phyloP scores from a whole-genome alignment of 2,329 filamentous ascomycete genomes.

The Anthostomella pinea region DNA sequence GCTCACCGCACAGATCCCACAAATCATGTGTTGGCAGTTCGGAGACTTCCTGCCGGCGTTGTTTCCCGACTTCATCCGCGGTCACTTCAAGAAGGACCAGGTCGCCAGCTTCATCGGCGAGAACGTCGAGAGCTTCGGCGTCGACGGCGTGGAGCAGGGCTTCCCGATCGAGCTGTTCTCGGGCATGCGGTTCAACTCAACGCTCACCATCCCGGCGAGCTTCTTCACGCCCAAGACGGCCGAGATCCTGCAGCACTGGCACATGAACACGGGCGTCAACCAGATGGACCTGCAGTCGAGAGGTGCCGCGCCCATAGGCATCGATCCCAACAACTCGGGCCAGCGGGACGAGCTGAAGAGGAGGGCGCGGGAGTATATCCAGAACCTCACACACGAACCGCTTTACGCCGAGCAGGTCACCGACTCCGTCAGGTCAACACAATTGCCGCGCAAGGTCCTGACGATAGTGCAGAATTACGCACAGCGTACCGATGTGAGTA shows the following conservation, averaged over 20 bases:
- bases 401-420: slow-evolving; percentile 50
- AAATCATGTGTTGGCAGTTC: slow-evolving; percentile 59
- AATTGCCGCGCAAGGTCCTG: slow-evolving; percentile 46
- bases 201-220: slow-evolving; percentile 47
- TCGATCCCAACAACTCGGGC: slow-evolving; percentile 41
- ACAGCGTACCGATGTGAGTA: slow-evolving; percentile 42
- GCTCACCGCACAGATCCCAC: slow-evolving; percentile 47
- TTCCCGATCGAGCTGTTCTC: slow-evolving; percentile 49
- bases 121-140: slow-evolving; percentile 45
- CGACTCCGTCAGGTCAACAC: slow-evolving; percentile 42
- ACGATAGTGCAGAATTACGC: slow-evolving; percentile 47
- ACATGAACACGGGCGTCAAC: slow-evolving; percentile 37
- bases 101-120: slow-evolving; percentile 47
- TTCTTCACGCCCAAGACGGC: slow-evolving; percentile 49
- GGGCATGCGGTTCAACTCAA: slow-evolving; percentile 42
- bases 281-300: slow-evolving; percentile 40
- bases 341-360: slow-evolving; percentile 47
- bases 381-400: slow-evolving; percentile 47
- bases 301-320: slow-evolving; percentile 47
- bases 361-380: slow-evolving; percentile 46
- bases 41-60: slow-evolving; percentile 51
- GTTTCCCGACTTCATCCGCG: slow-evolving; percentile 51
- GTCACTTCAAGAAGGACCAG: slow-evolving; percentile 49
- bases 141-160: slow-evolving; percentile 39
- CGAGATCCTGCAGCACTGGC: slow-evolving; percentile 52